Percentiles rank a stretch among this genome's conserved stretches.
phyloP scores from a whole-genome alignment of 371 early-diverging fungal species.

The Batkoa obscura region DNA sequence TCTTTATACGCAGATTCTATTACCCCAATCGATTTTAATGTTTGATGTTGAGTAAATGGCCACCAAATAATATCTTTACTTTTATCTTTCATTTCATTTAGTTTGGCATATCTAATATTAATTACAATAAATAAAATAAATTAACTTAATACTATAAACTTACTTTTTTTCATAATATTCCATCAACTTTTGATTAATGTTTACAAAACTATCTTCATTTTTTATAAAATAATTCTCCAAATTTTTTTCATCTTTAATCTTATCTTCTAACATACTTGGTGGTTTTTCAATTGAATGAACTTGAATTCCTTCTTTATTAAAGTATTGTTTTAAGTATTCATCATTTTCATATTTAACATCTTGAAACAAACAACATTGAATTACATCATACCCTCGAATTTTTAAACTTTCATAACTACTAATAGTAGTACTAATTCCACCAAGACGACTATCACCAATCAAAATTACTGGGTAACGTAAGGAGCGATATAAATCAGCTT shows the following conservation, averaged over 20 bases:
- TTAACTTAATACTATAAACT: too few relatives aligned
- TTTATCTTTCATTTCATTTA: conserved; percentile 33
- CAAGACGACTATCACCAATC: conserved; percentile 52
- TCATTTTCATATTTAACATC: conserved; percentile 40
- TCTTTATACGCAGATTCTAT: conserved; percentile 63
- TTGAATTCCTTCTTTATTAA: conserved; percentile 11
- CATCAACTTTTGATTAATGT: conserved; percentile 27
- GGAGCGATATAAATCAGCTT: conserved; percentile 47
- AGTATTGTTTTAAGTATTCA: conserved; percentile 19
- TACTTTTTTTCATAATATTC: conserved; percentile 20
- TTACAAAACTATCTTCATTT: conserved; percentile 21
- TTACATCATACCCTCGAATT: conserved; percentile 52
- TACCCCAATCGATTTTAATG: conserved; percentile 40
- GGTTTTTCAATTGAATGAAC: conserved; percentile 30
- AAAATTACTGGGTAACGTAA: conserved; percentile 48
- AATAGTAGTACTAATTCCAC: conserved; percentile 65
- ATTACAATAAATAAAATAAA: too few relatives aligned
- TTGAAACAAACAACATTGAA: conserved; percentile 39
- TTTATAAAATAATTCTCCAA: conserved; percentile 33
- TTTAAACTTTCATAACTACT: conserved; percentile 49
- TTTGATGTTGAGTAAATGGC: conserved; percentile 66
- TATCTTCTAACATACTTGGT: conserved; percentile 20
- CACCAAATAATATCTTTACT: conserved; percentile 47
- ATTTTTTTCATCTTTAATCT: conserved; percentile 21
- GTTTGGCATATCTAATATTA: conserved; percentile 31